These are phyloP conservation scores for Penicillium sp. DNA, from an alignment of 2,329 filamentous ascomycete genomes.

Conservation along the genomic window DNA sequence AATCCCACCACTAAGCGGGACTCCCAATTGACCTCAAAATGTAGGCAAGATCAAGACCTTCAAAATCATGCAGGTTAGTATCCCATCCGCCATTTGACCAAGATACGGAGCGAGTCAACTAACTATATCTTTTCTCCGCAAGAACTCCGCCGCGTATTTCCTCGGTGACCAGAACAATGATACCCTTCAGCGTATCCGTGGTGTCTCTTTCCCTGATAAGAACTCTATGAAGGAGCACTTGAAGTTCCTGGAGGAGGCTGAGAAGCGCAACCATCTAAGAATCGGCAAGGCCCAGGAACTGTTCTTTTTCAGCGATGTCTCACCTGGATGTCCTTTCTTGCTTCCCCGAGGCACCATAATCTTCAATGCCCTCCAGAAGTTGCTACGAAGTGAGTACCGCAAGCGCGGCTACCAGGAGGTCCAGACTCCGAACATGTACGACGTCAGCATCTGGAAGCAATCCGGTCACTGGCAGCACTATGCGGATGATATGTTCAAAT, in stretches of 20 bases:
- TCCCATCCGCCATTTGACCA: neutral
- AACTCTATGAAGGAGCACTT: slow-evolving; percentile 91
- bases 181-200: slow-evolving; percentile 93
- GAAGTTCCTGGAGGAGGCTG: slow-evolving; percentile 95
- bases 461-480: slow-evolving; percentile 95
- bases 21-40: neutral
- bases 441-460: slow-evolving; percentile 87
- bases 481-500: slow-evolving; percentile 94
- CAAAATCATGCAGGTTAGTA: slow-evolving; percentile 75
- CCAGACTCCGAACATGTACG: slow-evolving; percentile 95
- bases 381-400: slow-evolving; percentile 86
- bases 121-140: neutral
- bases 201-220: slow-evolving; percentile 96
- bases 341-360: slow-evolving; percentile 90
- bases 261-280: slow-evolving; percentile 91
- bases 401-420: slow-evolving; percentile 94
- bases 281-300: slow-evolving; percentile 95
- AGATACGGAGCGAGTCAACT: neutral
- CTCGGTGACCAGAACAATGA: slow-evolving; percentile 92
- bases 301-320: slow-evolving; percentile 93
- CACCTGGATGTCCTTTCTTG: slow-evolving; percentile 92
- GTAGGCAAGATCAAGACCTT: slow-evolving; percentile 83
- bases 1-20: neutral
- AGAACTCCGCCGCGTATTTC: slow-evolving; percentile 83
- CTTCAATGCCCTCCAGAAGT: slow-evolving; percentile 82